These are phyloP conservation scores for Hypoxylon rubiginosum DNA, from an alignment of 2,329 filamentous ascomycete genomes.

Conservation along the genomic window DNA sequence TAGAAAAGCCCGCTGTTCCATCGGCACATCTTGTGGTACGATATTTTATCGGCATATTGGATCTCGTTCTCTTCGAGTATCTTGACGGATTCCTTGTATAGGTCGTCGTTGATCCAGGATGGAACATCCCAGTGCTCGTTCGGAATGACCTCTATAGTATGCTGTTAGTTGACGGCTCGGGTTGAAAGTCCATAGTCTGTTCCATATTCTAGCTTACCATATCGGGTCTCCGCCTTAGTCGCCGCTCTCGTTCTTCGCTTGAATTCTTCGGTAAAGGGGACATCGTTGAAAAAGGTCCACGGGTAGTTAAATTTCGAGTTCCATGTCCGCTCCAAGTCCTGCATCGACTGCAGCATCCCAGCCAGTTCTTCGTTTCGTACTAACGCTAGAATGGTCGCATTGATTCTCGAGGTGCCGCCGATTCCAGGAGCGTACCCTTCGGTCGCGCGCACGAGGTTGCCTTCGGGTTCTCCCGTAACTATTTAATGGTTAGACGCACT, in stretches of 20 bases:
- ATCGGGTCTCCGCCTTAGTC: conserved; percentile 90
- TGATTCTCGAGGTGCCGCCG: conserved; percentile 84
- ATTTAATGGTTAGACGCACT: conserved; percentile 33
- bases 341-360: conserved; percentile 89
- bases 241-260: conserved; percentile 82
- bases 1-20: conserved; percentile 99
- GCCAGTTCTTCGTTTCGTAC: conserved; percentile 92
- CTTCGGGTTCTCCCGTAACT: conserved; percentile 89
- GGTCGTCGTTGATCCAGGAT: conserved; percentile 89
- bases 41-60: conserved; percentile 89
- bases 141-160: conserved; percentile 82
- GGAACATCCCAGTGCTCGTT: conserved; percentile 94
- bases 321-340: conserved; percentile 93
- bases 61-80: conserved; percentile 87
- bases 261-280: conserved; percentile 93
- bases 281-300: conserved; percentile 99
- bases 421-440: conserved; percentile 84
- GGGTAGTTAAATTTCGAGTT: conserved; percentile 99
- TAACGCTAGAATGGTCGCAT: conserved; percentile 90
- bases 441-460: conserved; percentile 78
- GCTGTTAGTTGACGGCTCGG: conserved; percentile 46
- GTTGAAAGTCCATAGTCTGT: neutral
- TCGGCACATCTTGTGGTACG: conserved; percentile 98
- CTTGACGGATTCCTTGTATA: conserved; percentile 87
- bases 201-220: conserved; percentile 69